Evolutionary conservation across 2,329 filamentous ascomycete species (phyloP).

Genomic region (Plectosphaerella plurivora): DNA sequence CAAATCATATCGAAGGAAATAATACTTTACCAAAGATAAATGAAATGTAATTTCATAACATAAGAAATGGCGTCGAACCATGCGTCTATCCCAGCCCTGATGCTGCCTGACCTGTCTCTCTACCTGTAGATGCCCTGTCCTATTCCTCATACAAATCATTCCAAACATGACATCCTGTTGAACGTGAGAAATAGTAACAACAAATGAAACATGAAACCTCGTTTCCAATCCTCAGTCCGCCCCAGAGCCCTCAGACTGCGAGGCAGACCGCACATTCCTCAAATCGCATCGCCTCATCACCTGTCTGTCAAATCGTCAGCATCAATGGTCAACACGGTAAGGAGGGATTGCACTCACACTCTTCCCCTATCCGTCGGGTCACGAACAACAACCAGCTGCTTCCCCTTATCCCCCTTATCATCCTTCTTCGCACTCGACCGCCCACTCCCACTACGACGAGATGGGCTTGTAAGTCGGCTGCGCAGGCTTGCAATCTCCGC

Average conservation of each 20-base stretch:
- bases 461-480: constrained; percentile 7
- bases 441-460: constrained; percentile 5
- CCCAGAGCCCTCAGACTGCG: constrained; percentile 1
- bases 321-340: background rate
- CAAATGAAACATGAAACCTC: background rate
- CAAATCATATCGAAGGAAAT: no score
- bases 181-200: background rate
- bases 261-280: constrained; percentile 1
- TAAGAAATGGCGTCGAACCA: no score
- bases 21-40: no score
- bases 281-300: constrained; percentile 11
- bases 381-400: constrained; percentile 12
- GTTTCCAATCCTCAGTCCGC: background rate
- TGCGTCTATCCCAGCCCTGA: no score
- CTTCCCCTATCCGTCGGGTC: constrained; percentile 11
- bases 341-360: constrained; percentile 5
- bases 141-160: background rate
- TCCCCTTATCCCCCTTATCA: constrained; percentile 6
- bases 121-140: no score
- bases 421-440: constrained; percentile 9
- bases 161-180: background rate
- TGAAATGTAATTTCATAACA: no score
- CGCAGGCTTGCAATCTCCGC: constrained; percentile 9
- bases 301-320: constrained; percentile 7
- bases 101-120: no score